These are phyloP conservation scores for Wickerhamiella siamensis DNA, from an alignment of 805 yeast species.

Conservation along the genomic window DNA sequence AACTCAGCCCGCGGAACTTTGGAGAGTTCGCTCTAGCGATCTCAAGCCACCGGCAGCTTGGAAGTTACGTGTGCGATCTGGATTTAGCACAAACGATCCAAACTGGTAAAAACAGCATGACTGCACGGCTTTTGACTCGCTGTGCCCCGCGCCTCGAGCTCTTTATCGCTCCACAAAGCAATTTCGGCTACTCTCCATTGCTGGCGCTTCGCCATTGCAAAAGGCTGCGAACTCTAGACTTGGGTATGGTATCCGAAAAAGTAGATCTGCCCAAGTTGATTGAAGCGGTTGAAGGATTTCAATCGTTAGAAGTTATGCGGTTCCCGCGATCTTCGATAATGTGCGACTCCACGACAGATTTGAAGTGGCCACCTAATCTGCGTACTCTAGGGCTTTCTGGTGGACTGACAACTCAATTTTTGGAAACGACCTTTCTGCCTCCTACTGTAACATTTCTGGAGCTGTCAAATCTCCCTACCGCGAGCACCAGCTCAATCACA, in stretches of 20 bases:
- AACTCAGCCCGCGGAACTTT: conserved; percentile 53
- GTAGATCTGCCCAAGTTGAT: conserved; percentile 72
- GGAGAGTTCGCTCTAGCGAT: conserved; percentile 56
- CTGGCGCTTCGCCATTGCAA: conserved; percentile 64
- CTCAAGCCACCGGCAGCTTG: conserved; percentile 31
- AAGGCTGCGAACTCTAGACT: conserved; percentile 49
- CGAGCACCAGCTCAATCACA: conserved; percentile 52
- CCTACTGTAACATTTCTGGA: conserved; percentile 52
- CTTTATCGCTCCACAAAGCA: conserved; percentile 86
- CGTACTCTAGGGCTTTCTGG: conserved; percentile 70
- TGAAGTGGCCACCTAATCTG: conserved; percentile 69
- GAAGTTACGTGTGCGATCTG: conserved; percentile 45
- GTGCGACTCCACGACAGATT: conserved; percentile 36
- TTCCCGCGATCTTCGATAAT: conserved; percentile 81
- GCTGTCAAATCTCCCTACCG: conserved; percentile 74
- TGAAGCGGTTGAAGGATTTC: conserved; percentile 49
- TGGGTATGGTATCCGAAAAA: conserved; percentile 80
- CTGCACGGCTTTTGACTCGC: conserved; percentile 67
- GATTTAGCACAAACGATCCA: conserved; percentile 75
- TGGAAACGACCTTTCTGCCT: conserved; percentile 60
- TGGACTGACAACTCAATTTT: conserved; percentile 72
- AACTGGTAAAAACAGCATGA: conserved; percentile 80
- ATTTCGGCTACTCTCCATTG: conserved; percentile 84
- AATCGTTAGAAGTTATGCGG: conserved; percentile 54
- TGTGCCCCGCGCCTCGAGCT: conserved; percentile 49